A percentile compares a stretch with the other conserved stretches of the same genome.
These are phyloP conservation scores for Candida silvicultrix DNA, from an alignment of 805 yeast genomes.

Conservation along the genomic window DNA sequence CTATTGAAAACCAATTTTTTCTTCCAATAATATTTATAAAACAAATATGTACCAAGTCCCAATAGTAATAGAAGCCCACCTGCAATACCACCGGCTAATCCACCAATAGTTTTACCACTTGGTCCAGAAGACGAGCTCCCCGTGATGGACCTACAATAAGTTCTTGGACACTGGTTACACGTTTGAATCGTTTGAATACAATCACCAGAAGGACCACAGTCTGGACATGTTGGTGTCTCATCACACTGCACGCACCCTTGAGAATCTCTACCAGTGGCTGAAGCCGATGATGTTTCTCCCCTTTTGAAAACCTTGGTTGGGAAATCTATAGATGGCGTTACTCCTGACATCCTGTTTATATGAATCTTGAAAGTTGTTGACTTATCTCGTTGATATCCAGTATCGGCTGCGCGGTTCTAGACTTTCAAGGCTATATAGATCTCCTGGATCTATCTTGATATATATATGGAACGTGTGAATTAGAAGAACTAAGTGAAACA, in stretches of 20 bases:
- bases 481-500: too few relatives aligned
- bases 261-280: constrained; percentile 2
- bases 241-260: constrained; percentile 37
- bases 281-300: constrained; percentile 3
- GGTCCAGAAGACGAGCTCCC: constrained; percentile 10
- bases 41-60: constrained; percentile 32
- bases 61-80: constrained; percentile 50
- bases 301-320: background rate
- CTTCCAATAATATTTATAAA: constrained; percentile 37
- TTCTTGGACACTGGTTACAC: constrained; percentile 50
- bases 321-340: background rate
- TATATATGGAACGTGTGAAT: too few relatives aligned
- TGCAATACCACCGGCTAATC: constrained; percentile 67
- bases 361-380: background rate
- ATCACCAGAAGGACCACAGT: constrained; percentile 43
- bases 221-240: constrained; percentile 43
- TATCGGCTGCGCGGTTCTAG: background rate
- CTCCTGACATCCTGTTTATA: background rate
- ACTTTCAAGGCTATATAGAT: background rate
- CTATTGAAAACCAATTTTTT: constrained; percentile 24
- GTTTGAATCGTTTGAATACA: constrained; percentile 53
- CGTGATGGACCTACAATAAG: constrained; percentile 36
- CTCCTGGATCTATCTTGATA: too few relatives aligned
- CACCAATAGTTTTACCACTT: constrained; percentile 36
- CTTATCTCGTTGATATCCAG: background rate